Evolutionary conservation across 2,329 filamentous ascomycete genomes (phyloP), one percentile per base, ranked within the genome.

Genomic region (Pyrenochaeta sp.): DNA sequence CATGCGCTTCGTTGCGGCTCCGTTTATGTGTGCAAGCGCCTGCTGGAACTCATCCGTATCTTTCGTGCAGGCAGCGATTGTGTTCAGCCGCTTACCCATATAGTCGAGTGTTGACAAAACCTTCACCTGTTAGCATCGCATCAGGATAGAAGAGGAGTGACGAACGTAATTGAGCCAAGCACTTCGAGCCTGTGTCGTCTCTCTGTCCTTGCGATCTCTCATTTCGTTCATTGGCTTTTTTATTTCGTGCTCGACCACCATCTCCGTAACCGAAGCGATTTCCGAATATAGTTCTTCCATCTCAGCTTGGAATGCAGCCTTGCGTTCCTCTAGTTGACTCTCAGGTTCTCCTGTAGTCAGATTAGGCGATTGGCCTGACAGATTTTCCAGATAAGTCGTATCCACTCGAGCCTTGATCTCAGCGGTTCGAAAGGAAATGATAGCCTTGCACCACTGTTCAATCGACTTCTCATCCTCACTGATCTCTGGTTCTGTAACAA

Each of bases 251-350:
- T 90, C 87, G 1, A 87, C 81, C 0, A 88, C 85, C 85, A 91
- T 91, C 57, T 89, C 85, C 6, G 87, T 84, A 1, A 91, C 86
- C 0, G 88, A 85, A 0, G 88, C 77, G 35, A 91, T 87, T 67
- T 91, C 89, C 0, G 86, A 79, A 61, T 89, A 88, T 2, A 91
- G 77, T 4, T 87, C 89, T 60, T 90, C 87, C 0, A 91, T 78
- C 65, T 91, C 89, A 29, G 84, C 82, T 63, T 87, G 83, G 2
- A 89, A 69, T 1, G 81, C 81, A 6, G 75, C 74, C 20, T 83
- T 80, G 20, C 84, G 82, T 3, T 81, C 79, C 12, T 75, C 76
- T 9, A 82, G 78, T 43, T 85, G 82, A 4, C 76, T 77, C 3
- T 68, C 64, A 4, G 66, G 31, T 21, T 40, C 54, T 32, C 47